Evolutionary conservation across 208 protist species (phyloP).

Genomic region (Leishmania amazonensis): DNA sequence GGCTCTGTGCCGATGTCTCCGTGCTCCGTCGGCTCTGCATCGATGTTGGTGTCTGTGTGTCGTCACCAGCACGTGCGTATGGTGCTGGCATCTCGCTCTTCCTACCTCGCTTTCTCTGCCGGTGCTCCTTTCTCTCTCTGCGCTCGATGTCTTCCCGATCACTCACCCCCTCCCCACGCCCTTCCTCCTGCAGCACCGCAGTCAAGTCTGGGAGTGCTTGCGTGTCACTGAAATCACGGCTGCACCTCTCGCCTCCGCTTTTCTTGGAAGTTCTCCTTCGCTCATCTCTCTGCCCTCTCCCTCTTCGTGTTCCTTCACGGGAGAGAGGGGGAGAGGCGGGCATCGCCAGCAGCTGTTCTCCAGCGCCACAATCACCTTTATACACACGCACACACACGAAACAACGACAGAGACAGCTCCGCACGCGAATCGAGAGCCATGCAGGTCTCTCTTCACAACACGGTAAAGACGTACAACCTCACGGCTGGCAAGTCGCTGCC

Average conservation of each 20-base stretch:
- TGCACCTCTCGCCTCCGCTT: not conserved
- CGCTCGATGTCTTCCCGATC: too few species aligned
- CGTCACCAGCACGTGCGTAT: too few species aligned
- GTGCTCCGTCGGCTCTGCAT: too few species aligned
- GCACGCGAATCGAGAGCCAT: constrained; percentile 26
- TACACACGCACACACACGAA: not conserved
- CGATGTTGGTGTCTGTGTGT: too few species aligned
- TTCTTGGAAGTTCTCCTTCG: not conserved
- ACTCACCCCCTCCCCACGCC: too few species aligned
- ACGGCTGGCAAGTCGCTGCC: constrained; percentile 87
- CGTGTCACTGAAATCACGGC: not conserved
- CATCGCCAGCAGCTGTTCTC: not conserved
- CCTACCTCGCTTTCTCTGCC: too few species aligned
- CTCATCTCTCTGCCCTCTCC: not conserved
- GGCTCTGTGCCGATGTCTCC: too few species aligned
- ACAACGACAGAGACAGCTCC: not conserved
- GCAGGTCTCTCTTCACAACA: constrained; percentile 87
- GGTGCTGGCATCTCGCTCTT: too few species aligned
- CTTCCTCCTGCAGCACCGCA: too few species aligned
- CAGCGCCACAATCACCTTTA: not conserved
- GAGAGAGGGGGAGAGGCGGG: not conserved
- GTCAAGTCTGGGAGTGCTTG: not conserved
- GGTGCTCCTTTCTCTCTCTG: too few species aligned
- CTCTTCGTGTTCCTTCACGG: not conserved
- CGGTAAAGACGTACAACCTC: constrained; percentile 90